Base-by-base conservation (phyloP, 805 yeast species). In the Naumovozyma castellii region DNA sequence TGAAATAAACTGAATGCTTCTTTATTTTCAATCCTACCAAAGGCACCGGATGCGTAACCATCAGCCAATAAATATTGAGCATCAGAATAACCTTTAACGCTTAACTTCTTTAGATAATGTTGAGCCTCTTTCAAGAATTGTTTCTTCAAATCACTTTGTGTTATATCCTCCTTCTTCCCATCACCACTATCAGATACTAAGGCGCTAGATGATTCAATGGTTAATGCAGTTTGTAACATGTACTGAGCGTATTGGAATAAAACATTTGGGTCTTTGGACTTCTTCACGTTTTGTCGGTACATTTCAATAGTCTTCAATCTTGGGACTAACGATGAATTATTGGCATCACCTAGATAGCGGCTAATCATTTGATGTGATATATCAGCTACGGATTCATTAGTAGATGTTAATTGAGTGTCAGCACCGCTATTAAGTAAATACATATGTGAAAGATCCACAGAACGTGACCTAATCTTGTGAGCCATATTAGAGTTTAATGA, bases 21-120 rank as follows among this genome's bases (percentile, higher is more conserved):
- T 46, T 73, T 76, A 50, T 80, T 72, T 38, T 88, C 95, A 9
- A 80, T 68, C 57, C 82, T 84, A 1, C 88, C 92, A 41, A 87
- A 70, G 0, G 84, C 85, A 3, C 95, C 94, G 2, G 90, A 78
- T 10, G 88, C 73, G 59, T 80, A 80, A 0, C 90, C 87, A 61
- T 90, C 97, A n/a, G 79, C 98, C 22, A 92, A 65, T 19, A 88
- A 68, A 55, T 90, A 92, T 59, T 92, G 97, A 0, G 97, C 94
- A 39, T 90, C 95, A 1, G 80, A 71, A 50, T 79, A 81, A 5
- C 95, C 94, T 46, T 81, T 79, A 42, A 83, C 87, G 15, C 87
- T 68, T 34, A 88, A 69, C 49, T 75, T 76, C 49, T 76, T 79
- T 47, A 88, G 68, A 48, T 83, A 80, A 41, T 68, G 67, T 16